phyloP scores from a whole-genome alignment of 768 basidiomycete genomes.

The Mrakia blollopis region DNA sequence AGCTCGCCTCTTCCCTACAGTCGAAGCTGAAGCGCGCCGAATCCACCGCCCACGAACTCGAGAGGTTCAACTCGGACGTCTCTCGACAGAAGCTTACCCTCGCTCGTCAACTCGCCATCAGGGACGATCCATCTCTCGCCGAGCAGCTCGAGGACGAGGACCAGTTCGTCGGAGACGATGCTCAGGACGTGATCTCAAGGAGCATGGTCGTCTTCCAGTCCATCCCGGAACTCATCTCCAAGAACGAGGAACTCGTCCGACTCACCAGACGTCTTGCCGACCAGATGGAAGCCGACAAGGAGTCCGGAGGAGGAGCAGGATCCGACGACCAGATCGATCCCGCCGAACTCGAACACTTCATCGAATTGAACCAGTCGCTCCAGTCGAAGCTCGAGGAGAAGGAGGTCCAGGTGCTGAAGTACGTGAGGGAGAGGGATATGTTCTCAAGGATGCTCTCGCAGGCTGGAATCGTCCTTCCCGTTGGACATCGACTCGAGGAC shows the following conservation, averaged over 20 bases:
- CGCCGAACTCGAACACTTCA: constrained; percentile 59
- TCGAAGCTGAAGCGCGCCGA: constrained; percentile 34
- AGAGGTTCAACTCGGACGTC: constrained; percentile 73
- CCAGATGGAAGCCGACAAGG: constrained; percentile 56
- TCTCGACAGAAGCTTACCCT: constrained; percentile 77
- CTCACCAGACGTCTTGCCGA: constrained; percentile 75
- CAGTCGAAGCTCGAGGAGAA: constrained; percentile 72
- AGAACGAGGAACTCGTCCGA: constrained; percentile 82
- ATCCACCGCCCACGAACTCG: constrained; percentile 51
- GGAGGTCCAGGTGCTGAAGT: constrained; percentile 71
- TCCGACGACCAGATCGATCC: constrained; percentile 38
- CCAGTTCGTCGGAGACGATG: constrained; percentile 36
- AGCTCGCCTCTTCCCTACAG: not conserved
- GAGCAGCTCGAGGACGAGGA: constrained; percentile 47
- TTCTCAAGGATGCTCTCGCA: constrained; percentile 65
- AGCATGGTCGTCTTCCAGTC: constrained; percentile 81
- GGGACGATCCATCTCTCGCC: constrained; percentile 75
- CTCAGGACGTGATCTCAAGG: constrained; percentile 68
- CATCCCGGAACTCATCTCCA: constrained; percentile 73
- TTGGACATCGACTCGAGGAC: constrained; percentile 19
- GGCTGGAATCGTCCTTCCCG: constrained; percentile 45
- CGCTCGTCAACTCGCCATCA: constrained; percentile 70
- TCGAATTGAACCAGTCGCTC: constrained; percentile 68
- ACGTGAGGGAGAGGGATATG: constrained; percentile 81
- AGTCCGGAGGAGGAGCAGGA: constrained; percentile 34